Percentiles rank a stretch among this genome's conserved stretches.
Evolutionary conservation across 805 yeast species (phyloP).

Genomic region (Kodamaea laetipori): DNA sequence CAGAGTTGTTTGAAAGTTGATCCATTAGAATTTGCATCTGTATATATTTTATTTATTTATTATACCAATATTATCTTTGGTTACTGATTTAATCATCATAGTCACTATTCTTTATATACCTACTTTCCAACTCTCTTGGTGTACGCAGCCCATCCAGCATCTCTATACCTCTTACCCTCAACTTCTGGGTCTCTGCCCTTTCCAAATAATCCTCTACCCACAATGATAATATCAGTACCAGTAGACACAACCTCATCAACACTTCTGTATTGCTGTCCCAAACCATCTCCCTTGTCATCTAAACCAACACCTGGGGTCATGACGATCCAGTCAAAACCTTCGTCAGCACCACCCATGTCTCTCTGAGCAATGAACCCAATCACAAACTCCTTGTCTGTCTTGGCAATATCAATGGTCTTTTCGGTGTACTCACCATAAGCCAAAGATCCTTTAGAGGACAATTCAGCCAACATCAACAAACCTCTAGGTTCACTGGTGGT

Average conservation of each 20-base stretch:
- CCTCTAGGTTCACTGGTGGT: conserved; percentile 81
- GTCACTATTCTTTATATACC: not conserved
- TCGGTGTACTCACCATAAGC: conserved; percentile 91
- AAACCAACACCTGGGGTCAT: conserved; percentile 99
- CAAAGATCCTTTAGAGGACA: conserved; percentile 89
- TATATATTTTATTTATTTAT: not conserved
- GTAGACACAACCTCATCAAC: conserved; percentile 79
- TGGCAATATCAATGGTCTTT: conserved; percentile 83
- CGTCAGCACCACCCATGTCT: conserved; percentile 79
- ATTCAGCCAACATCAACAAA: conserved; percentile 90
- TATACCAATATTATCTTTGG: not conserved
- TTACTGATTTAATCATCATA: not conserved
- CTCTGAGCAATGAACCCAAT: conserved; percentile 96
- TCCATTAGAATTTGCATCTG: not conserved
- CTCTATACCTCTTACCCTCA: conserved; percentile 86
- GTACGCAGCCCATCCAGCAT: conserved; percentile 96
- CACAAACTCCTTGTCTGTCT: conserved; percentile 82
- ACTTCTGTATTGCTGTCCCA: conserved; percentile 96
- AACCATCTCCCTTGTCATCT: conserved; percentile 92
- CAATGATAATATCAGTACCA: conserved; percentile 95
- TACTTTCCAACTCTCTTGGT: conserved; percentile 33
- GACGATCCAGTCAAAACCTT: conserved; percentile 91
- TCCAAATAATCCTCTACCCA: conserved; percentile 96
- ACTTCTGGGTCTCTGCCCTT: conserved; percentile 88
- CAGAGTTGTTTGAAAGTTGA: not conserved